Evolutionary conservation across 2,329 filamentous ascomycete genomes (phyloP).

Genomic region (Xylaria sp.): DNA sequence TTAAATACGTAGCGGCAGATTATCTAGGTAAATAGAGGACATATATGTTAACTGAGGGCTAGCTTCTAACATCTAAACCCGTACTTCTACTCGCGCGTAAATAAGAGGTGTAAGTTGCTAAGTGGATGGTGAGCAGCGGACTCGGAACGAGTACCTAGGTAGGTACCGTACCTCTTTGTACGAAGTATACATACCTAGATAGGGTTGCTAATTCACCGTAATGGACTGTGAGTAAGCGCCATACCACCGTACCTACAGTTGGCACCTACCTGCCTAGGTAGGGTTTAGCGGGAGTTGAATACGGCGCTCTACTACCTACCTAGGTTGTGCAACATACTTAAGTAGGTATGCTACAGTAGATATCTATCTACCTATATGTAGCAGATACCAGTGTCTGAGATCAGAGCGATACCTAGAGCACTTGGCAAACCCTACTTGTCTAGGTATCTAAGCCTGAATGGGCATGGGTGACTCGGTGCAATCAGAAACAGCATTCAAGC

Average conservation of each 20-base stretch:
- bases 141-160: neutral
- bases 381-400: too few species aligned
- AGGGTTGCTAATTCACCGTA: neutral
- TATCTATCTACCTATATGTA: neutral
- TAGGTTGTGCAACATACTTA: too few species aligned
- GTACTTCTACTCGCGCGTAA: neutral
- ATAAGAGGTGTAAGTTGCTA: too few species aligned
- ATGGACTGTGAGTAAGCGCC: conserved; percentile 1
- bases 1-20: too few species aligned
- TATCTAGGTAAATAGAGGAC: too few species aligned
- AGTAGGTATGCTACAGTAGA: neutral
- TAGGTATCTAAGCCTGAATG: conserved; percentile 20
- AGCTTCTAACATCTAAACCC: neutral
- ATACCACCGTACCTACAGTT: too few species aligned
- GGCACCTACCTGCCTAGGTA: conserved; percentile 5
- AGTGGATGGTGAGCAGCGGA: neutral
- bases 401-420: conserved; percentile 6
- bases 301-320: neutral
- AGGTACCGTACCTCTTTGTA: neutral
- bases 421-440: conserved; percentile 24
- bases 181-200: neutral
- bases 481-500: conserved; percentile 23
- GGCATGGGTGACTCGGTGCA: conserved; percentile 18
- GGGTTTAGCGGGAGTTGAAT: conserved; percentile 2
- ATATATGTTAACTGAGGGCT: neutral